Conservation (phyloP, 352 stramenopile species). For the Phytopythium aichiense region DNA sequence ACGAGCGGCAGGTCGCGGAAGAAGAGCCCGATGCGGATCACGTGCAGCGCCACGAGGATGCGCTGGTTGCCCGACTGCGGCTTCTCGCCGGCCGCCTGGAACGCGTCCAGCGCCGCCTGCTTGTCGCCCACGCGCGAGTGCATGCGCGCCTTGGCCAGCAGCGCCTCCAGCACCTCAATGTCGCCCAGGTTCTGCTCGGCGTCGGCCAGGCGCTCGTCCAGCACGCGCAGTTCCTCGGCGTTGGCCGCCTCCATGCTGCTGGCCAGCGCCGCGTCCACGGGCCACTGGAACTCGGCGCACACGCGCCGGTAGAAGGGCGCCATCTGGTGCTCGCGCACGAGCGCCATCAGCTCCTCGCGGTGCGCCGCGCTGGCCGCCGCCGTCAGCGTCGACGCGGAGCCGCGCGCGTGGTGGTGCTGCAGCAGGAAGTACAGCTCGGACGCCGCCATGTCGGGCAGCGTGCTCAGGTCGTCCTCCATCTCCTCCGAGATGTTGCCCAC, state of each 20-base stretch:
- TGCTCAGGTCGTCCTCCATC: constrained; percentile 78
- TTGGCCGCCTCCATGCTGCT: constrained; percentile 56
- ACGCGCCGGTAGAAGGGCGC: constrained; percentile 75
- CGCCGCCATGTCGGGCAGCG: constrained; percentile 76
- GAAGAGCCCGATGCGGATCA: constrained; percentile 87
- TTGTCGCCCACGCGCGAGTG: constrained; percentile 92
- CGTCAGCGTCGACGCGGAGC: constrained; percentile 28
- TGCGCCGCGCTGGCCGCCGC: constrained; percentile 23
- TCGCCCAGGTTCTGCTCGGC: constrained; percentile 96
- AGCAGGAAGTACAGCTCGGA: constrained; percentile 72
- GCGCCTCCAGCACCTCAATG: constrained; percentile 96
- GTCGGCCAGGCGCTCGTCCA: constrained; percentile 88
- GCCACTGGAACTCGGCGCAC: constrained; percentile 70
- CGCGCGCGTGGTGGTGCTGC: constrained; percentile 55
- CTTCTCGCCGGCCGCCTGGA: constrained; percentile 89
- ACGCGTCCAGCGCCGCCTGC: constrained; percentile 88
- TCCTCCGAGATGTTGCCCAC: constrained; percentile 84
- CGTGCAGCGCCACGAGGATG: constrained; percentile 96
- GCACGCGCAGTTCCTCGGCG: constrained; percentile 55
- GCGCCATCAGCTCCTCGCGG: constrained; percentile 51
- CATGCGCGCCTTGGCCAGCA: constrained; percentile 93
- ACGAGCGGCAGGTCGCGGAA: constrained; percentile 84
- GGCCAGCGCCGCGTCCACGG: constrained; percentile 50
- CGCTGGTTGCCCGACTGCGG: constrained; percentile 97
- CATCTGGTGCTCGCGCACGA: constrained; percentile 70